Conservation (phyloP, 257 asterid species). For the Solanum stenotomum region DNA sequence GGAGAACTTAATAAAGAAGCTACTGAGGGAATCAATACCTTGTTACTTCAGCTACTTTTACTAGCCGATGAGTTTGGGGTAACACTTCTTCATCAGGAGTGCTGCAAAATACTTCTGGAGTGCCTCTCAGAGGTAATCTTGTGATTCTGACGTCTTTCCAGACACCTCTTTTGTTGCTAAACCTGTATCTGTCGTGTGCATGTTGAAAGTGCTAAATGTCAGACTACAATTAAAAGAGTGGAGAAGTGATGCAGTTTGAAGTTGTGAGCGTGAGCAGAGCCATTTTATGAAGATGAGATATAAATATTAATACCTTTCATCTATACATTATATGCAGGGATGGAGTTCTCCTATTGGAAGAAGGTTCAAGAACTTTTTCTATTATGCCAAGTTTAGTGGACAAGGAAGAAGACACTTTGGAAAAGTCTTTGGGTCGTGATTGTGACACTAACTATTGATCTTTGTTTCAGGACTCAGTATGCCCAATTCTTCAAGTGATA, state of each 20-base stretch:
- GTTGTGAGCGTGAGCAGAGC: constrained; percentile 38
- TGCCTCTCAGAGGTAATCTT: constrained; percentile 75
- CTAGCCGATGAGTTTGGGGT: constrained; percentile 90
- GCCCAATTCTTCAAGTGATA: constrained; percentile 82
- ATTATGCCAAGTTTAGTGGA: constrained; percentile 82
- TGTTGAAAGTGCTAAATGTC: constrained; percentile 18
- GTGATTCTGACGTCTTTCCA: neutral
- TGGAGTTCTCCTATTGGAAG: constrained; percentile 74
- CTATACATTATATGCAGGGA: constrained; percentile 92
- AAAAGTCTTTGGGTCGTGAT: constrained; percentile 29
- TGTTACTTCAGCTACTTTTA: constrained; percentile 81
- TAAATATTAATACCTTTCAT: constrained; percentile 53
- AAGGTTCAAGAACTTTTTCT: constrained; percentile 81
- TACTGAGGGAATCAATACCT: constrained; percentile 31
- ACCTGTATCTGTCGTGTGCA: neutral
- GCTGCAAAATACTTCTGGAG: constrained; percentile 84
- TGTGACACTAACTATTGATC: constrained; percentile 37
- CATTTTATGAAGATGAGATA: constrained; percentile 25
- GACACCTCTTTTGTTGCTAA: neutral
- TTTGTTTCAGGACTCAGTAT: constrained; percentile 96
- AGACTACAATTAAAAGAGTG: constrained; percentile 36
- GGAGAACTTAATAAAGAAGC: constrained; percentile 49
- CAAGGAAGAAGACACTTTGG: constrained; percentile 78
- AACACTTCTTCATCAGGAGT: constrained; percentile 89
- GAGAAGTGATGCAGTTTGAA: constrained; percentile 50